Base-by-base conservation (phyloP, 768 basidiomycete genomes). In the Astraeus odoratus region DNA sequence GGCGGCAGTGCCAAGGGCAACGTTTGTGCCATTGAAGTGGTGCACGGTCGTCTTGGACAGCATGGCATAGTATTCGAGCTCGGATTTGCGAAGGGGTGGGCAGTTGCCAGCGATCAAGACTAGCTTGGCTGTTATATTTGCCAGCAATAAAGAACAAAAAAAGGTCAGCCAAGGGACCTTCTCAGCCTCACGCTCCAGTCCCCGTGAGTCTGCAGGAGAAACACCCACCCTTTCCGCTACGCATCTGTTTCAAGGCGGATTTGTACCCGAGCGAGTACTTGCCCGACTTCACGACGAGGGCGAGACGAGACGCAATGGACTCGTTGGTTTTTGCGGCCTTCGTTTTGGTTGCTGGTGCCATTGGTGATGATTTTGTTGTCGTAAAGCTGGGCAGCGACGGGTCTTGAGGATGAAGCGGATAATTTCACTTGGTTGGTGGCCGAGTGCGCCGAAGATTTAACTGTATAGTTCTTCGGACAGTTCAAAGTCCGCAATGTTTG, bases 51-150 rank as follows among this genome's bases (percentile, higher is more conserved):
- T 98, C 78, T 99, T 99, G 56, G 93, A 96, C 66, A 99, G 78
- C 94, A 96, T 96, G 73, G 93, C 96, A 66, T 98, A 99, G 78
- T 98, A 99, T 76, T 99, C 96, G 48, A 99, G 78, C 77, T 99
- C 96, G 50, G 95, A 97, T 70, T 96, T 96, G 69, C 96, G 91
- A 51, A 99, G 81, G 51, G 96, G 96, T 47, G 96, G 96, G 75
- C 93, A 96, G 75, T 99, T 99, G 57, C 92, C 94, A 60, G 95
- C 92, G 64, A 99, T 96, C 68, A 99, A 74, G 64, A 99, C 86
- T 57, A 99, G 90, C 74, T 96, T 98, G 70, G 95, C 95, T 99
- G 63, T 44, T 42, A 30, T 24, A 31, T 33, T 27, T n/a, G 29
- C 29, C 33, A 48, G 54, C 60, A 42, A 51, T 44, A 56, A 40